Conservation (phyloP, 2,329 filamentous ascomycete genomes). For the Colletotrichum karsti region DNA sequence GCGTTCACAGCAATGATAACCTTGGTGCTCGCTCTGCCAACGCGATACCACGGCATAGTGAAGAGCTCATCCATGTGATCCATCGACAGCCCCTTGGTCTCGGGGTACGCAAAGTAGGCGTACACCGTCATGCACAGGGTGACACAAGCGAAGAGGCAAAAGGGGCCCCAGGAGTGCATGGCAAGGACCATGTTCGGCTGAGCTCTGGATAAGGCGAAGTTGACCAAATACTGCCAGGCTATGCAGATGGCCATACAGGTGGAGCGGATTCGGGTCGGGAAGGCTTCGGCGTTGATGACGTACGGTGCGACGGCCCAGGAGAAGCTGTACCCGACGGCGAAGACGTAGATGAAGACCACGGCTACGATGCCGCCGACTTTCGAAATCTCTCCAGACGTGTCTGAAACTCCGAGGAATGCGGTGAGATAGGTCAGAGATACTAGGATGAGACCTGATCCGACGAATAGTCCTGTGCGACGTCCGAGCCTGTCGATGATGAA, state of each 20-base stretch:
- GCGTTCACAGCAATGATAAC: background rate
- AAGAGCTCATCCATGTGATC: conserved; percentile 16
- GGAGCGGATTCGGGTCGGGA: background rate
- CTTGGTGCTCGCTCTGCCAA: background rate
- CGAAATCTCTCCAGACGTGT: background rate
- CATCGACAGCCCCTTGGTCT: conserved; percentile 39
- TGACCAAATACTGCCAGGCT: background rate
- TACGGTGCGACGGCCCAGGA: background rate
- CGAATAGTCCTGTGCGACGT: background rate
- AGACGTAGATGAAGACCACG: background rate
- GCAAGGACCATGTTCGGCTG: background rate
- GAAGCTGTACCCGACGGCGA: background rate
- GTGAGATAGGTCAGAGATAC: background rate
- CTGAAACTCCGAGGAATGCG: fast-evolving
- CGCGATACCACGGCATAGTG: background rate
- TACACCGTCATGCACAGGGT: background rate
- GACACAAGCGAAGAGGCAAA: background rate
- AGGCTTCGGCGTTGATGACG: background rate
- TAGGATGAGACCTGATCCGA: background rate
- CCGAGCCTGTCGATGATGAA: background rate
- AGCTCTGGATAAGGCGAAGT: background rate
- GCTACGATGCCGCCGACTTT: background rate
- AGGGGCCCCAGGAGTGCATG: background rate
- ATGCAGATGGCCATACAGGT: background rate
- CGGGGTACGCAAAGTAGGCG: conserved; percentile 50